These are phyloP conservation scores for Tylopilus sp. DNA, from an alignment of 768 basidiomycete species.

Conservation along the genomic window DNA sequence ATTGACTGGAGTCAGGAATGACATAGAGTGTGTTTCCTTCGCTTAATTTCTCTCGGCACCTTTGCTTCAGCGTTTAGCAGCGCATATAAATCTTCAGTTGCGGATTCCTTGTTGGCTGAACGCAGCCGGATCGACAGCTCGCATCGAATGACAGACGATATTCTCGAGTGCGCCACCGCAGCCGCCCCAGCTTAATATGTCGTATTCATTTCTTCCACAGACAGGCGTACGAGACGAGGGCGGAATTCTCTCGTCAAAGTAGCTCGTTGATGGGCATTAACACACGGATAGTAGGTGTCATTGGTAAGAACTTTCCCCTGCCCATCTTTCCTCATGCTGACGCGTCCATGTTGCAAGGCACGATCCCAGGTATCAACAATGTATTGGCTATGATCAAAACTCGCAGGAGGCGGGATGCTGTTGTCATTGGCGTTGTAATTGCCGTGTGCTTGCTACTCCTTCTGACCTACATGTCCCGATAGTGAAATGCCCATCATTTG, in stretches of 20 bases:
- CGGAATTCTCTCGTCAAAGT: conserved; percentile 86
- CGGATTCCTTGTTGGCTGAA: conserved; percentile 86
- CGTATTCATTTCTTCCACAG: conserved; percentile 37
- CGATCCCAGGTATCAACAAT: conserved; percentile 94
- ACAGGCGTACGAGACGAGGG: conserved; percentile 95
- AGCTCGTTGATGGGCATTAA: conserved; percentile 74
- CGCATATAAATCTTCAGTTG: conserved; percentile 85
- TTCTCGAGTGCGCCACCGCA: conserved; percentile 64
- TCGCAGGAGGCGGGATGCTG: conserved; percentile 81
- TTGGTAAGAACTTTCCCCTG: conserved; percentile 50
- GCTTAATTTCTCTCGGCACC: background rate
- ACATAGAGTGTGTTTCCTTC: conserved; percentile 74
- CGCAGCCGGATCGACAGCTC: conserved; percentile 87
- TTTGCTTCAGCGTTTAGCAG: conserved; percentile 37
- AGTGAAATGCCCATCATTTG: conserved; percentile 8
- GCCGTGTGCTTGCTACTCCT: conserved; percentile 74
- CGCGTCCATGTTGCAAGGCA: conserved; percentile 42
- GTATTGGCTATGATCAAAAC: conserved; percentile 91
- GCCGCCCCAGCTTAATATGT: background rate
- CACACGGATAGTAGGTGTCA: conserved; percentile 75
- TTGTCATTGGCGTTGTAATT: conserved; percentile 86
- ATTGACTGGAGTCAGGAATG: conserved; percentile 86
- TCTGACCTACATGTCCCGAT: conserved; percentile 44
- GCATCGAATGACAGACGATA: conserved; percentile 91
- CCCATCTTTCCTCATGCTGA: background rate